Conservation (phyloP, 495 filamentous ascomycete species). For the Extremus antarcticus region DNA sequence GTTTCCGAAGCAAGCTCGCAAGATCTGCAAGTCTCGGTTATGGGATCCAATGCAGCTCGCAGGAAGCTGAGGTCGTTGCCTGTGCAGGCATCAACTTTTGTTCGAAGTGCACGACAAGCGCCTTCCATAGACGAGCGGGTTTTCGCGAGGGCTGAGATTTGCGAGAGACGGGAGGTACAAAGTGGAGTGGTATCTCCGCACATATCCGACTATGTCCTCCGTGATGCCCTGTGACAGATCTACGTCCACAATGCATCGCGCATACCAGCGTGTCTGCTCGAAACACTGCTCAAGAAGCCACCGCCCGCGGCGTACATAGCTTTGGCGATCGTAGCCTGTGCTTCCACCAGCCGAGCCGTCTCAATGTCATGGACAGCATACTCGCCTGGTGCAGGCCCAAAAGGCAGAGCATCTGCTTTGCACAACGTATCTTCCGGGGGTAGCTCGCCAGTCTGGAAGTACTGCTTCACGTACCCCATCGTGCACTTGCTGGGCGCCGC, state of each 20-base stretch:
- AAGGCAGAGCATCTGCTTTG: constrained; percentile 11
- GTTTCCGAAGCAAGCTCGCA: too few species aligned
- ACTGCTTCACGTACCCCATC: constrained; percentile 15
- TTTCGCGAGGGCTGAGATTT: too few species aligned
- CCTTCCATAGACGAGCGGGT: background rate
- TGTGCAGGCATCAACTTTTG: background rate
- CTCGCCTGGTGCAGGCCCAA: constrained; percentile 2
- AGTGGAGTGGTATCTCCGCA: too few species aligned
- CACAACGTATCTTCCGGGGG: constrained; percentile 24
- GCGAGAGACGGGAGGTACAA: too few species aligned
- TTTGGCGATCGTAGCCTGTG: background rate
- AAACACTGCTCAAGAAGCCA: constrained; percentile 1
- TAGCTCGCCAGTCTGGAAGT: constrained; percentile 28
- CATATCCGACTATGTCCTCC: background rate
- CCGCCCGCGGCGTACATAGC: constrained; percentile 2
- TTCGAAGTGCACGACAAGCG: background rate
- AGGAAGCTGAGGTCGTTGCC: background rate
- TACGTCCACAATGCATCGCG: background rate
- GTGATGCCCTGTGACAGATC: background rate
- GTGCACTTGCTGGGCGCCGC: constrained; percentile 24
- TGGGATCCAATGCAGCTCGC: background rate
- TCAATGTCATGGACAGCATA: background rate
- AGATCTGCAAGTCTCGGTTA: too few species aligned
- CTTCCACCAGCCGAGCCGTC: background rate
- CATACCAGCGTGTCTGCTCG: background rate